Evolutionary conservation across 2,329 filamentous ascomycete species (phyloP).

Genomic region (Zelopaecilomyces penicillatus): DNA sequence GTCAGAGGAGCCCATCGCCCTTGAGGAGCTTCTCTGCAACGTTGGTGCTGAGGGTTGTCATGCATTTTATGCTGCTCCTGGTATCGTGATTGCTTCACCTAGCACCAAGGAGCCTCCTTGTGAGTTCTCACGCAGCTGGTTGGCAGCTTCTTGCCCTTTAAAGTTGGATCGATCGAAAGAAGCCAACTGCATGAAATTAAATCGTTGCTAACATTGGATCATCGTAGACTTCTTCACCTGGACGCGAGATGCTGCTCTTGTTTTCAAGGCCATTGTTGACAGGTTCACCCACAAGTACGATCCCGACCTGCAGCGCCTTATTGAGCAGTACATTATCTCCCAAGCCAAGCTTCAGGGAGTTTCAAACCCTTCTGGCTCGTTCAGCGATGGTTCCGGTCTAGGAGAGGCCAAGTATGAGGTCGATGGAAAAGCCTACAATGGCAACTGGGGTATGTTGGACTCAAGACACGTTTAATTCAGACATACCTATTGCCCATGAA

Average conservation of each 20-base stretch:
- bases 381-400: constrained; percentile 45
- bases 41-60: constrained; percentile 48
- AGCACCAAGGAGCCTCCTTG: constrained; percentile 46
- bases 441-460: constrained; percentile 49
- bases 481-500: background rate
- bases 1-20: constrained; percentile 42
- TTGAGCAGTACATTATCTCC: constrained; percentile 60
- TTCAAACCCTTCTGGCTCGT: constrained; percentile 58
- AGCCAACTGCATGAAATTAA: background rate
- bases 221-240: constrained; percentile 65
- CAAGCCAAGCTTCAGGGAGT: constrained; percentile 60
- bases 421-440: constrained; percentile 55
- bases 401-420: constrained; percentile 69
- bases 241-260: constrained; percentile 66
- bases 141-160: background rate
- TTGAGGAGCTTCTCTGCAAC: constrained; percentile 47
- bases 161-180: constrained; percentile 5
- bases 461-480: background rate
- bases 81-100: constrained; percentile 50
- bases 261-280: constrained; percentile 61
- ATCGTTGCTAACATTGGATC: background rate
- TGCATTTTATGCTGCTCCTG: constrained; percentile 36
- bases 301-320: constrained; percentile 45
- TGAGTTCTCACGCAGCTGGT: constrained; percentile 24
- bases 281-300: constrained; percentile 53